Conservation (phyloP, 2,329 filamentous ascomycete species). For the Biscogniauxia sp. region DNA sequence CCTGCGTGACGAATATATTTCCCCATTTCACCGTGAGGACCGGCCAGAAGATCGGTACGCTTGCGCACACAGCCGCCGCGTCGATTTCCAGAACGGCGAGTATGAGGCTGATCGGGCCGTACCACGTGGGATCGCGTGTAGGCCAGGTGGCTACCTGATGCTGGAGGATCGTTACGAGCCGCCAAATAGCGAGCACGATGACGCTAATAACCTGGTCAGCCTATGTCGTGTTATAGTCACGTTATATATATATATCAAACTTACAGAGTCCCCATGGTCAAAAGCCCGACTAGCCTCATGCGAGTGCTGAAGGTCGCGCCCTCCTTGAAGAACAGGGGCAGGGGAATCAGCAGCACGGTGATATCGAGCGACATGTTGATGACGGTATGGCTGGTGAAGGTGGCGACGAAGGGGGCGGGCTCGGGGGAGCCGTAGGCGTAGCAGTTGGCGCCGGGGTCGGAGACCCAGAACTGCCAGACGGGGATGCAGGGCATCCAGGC, state of each 20-base stretch:
- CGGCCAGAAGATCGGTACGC: conserved; percentile 31
- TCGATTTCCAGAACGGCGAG: conserved; percentile 27
- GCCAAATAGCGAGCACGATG: conserved; percentile 32
- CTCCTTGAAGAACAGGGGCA: conserved; percentile 32
- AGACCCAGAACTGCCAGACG: conserved; percentile 21
- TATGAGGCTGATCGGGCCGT: conserved; percentile 28
- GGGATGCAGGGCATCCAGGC: conserved; percentile 33
- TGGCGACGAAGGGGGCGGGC: conserved; percentile 27
- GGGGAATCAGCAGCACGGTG: conserved; percentile 32
- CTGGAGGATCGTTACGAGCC: conserved; percentile 30
- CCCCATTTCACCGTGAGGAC: conserved; percentile 24
- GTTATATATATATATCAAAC: conserved; percentile 3
- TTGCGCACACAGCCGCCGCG: conserved; percentile 27
- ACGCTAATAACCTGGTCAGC: conserved; percentile 14
- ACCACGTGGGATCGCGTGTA: conserved; percentile 35
- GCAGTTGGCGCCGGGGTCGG: conserved; percentile 18
- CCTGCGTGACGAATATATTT: conserved; percentile 30
- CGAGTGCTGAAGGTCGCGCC: conserved; percentile 21
- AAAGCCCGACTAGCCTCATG: conserved; percentile 28
- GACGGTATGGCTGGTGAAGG: conserved; percentile 33
- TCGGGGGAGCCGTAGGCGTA: conserved; percentile 33
- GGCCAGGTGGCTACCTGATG: conserved; percentile 31
- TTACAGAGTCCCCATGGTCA: conserved; percentile 32
- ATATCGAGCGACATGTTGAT: conserved; percentile 35
- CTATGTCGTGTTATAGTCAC: background rate